Evolutionary conservation across 139 green algal species (phyloP).

Genomic region (Picochlorum sp.): DNA sequence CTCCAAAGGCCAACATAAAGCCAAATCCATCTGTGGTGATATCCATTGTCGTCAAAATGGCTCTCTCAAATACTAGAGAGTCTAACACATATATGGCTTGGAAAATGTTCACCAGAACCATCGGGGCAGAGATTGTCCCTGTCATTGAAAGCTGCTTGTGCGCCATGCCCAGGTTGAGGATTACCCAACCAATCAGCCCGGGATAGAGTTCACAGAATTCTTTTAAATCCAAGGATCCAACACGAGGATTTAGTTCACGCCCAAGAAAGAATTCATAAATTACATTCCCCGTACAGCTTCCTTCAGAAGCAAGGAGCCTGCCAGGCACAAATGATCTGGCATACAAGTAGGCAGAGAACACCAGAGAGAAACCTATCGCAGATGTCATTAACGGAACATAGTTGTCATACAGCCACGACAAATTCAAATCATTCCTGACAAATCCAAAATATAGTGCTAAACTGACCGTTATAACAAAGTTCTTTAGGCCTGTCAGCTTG

Average conservation of each 20-base stretch:
- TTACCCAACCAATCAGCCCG: constrained; percentile 46
- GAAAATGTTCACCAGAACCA: constrained; percentile 79
- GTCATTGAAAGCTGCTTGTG: constrained; percentile 50
- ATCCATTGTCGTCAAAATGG: constrained; percentile 96
- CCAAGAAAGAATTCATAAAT: constrained; percentile 92
- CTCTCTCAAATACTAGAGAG: constrained; percentile 54
- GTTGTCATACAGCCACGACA: constrained; percentile 68
- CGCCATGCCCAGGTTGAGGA: constrained; percentile 54
- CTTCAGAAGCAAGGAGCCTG: constrained; percentile 32
- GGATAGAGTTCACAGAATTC: constrained; percentile 91
- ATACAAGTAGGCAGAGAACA: constrained; percentile 59
- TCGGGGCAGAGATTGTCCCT: constrained; percentile 47
- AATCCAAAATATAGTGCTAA: constrained; percentile 55
- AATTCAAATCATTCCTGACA: constrained; percentile 14
- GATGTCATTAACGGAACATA: constrained; percentile 71
- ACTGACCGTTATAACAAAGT: constrained; percentile 43
- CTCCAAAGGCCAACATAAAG: constrained; percentile 97
- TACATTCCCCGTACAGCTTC: constrained; percentile 39
- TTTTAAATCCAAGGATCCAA: constrained; percentile 75
- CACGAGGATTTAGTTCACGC: constrained; percentile 78
- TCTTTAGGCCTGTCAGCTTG: constrained; percentile 71
- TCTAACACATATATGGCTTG: constrained; percentile 58
- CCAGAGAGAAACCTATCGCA: constrained; percentile 42
- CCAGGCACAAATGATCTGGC: constrained; percentile 29
- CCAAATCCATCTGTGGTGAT: constrained; percentile 97